Evolutionary conservation across 306 rosid species (phyloP).

Genomic region (Canavalia gladiata): DNA sequence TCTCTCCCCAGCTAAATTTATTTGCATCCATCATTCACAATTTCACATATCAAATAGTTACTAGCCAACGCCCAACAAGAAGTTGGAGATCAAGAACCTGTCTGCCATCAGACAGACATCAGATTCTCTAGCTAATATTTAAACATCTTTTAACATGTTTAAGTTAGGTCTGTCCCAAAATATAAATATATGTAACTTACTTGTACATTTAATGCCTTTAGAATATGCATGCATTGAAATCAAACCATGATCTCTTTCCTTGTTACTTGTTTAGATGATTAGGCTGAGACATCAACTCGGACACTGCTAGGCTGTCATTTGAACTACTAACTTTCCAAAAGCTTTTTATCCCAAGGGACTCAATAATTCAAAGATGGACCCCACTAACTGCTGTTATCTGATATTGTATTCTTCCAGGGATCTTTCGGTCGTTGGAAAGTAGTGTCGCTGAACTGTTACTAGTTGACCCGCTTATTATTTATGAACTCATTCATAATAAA

Average conservation of each 20-base stretch:
- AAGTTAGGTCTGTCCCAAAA: slow-evolving; percentile 46
- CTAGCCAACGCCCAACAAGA: slow-evolving; percentile 54
- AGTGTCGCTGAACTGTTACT: slow-evolving; percentile 18
- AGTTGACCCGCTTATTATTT: slow-evolving; percentile 16
- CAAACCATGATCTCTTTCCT: slow-evolving; percentile 52
- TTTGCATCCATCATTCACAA: slow-evolving; percentile 19
- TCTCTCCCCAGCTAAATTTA: not conserved
- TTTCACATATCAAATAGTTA: slow-evolving; percentile 17
- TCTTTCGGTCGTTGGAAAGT: slow-evolving; percentile 42
- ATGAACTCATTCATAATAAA: not conserved
- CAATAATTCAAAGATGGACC: slow-evolving; percentile 58
- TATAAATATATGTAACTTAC: slow-evolving; percentile 25
- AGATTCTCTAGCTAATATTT: slow-evolving; percentile 50
- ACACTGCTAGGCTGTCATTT: slow-evolving; percentile 60
- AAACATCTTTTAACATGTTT: slow-evolving; percentile 46
- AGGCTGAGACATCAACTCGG: slow-evolving; percentile 53
- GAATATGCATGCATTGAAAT: slow-evolving; percentile 48
- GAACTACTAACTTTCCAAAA: slow-evolving; percentile 51
- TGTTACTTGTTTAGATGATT: slow-evolving; percentile 45
- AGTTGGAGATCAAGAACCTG: slow-evolving; percentile 42
- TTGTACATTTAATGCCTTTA: slow-evolving; percentile 29
- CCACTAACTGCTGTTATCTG: slow-evolving; percentile 59
- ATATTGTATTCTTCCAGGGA: slow-evolving; percentile 37
- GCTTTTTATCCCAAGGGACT: slow-evolving; percentile 56
- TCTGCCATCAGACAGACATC: slow-evolving; percentile 53